Conservation (phyloP, 75 land plant genomes). For the Pinus albicaulis region DNA sequence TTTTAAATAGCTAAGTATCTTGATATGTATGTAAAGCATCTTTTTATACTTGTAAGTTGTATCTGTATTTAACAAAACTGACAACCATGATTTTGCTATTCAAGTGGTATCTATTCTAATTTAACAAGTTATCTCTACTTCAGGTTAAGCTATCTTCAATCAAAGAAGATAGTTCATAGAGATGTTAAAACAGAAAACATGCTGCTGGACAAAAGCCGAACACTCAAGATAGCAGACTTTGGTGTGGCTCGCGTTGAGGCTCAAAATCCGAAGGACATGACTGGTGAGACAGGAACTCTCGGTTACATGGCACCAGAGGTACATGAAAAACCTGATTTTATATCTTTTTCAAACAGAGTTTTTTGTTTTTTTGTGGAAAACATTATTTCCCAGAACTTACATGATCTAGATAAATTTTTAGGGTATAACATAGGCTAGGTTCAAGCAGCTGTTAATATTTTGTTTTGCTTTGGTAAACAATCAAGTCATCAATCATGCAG, state of each 20-base stretch:
- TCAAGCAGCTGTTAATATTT: too few species aligned
- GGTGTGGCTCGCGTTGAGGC: constrained; percentile 97
- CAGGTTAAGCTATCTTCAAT: constrained; percentile 92
- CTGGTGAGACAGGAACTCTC: constrained; percentile 93
- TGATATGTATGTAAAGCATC: background rate
- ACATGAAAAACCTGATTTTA: background rate
- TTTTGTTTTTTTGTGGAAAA: too few species aligned
- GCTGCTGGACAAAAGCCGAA: constrained; percentile 75
- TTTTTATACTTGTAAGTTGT: background rate
- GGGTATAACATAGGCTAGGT: too few species aligned
- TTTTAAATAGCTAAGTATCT: background rate
- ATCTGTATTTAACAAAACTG: background rate
- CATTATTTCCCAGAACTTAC: too few species aligned
- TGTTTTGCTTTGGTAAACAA: too few species aligned
- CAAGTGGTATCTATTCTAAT: background rate
- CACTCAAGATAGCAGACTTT: constrained; percentile 91
- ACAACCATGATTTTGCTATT: constrained; percentile 1
- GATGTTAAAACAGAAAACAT: constrained; percentile 98
- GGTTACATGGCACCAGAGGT: constrained; percentile 99
- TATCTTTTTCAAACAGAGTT: too few species aligned
- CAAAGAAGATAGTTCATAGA: constrained; percentile 89
- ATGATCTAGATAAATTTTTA: too few species aligned
- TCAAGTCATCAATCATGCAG: too few species aligned
- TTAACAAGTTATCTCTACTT: constrained; percentile 11
- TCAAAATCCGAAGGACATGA: constrained; percentile 91